phyloP scores from a whole-genome alignment of 2,329 filamentous ascomycete species.

The Colletotrichum chrysophilum region DNA sequence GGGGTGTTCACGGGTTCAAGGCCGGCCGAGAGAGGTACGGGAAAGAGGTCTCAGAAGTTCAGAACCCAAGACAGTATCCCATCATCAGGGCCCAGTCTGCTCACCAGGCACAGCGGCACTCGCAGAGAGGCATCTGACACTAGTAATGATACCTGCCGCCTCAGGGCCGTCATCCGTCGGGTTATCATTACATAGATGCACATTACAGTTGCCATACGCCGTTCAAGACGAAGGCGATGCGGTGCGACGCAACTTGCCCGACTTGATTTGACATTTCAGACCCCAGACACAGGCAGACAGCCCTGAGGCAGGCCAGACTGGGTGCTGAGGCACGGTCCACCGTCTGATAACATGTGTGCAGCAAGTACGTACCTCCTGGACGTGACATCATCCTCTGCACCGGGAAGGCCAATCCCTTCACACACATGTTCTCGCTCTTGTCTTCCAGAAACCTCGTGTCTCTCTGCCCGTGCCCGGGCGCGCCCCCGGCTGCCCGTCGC shows the following conservation, averaged over 20 bases:
- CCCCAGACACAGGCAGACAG: not conserved
- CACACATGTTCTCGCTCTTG: constrained; percentile 8
- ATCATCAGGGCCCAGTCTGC: not conserved
- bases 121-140: constrained; percentile 7
- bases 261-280: not conserved
- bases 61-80: constrained; percentile 16
- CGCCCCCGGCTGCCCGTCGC: not conserved
- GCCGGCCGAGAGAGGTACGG: constrained; percentile 5
- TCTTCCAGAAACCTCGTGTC: constrained; percentile 20
- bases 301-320: not conserved
- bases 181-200: not conserved
- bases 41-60: constrained; percentile 11
- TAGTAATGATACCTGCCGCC: constrained; percentile 16
- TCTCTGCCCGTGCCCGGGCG: constrained; percentile 9
- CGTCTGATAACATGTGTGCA: not conserved
- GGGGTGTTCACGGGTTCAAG: not conserved
- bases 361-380: not conserved
- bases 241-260: not conserved
- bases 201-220: not conserved
- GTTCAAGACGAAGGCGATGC: not conserved
- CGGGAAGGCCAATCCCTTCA: not conserved
- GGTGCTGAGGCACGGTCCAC: not conserved
- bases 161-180: not conserved
- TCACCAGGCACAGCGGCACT: not conserved
- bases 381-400: constrained; percentile 9